phyloP scores from a whole-genome alignment of 2,329 filamentous ascomycete species.

The Talaromyces islandicus region DNA sequence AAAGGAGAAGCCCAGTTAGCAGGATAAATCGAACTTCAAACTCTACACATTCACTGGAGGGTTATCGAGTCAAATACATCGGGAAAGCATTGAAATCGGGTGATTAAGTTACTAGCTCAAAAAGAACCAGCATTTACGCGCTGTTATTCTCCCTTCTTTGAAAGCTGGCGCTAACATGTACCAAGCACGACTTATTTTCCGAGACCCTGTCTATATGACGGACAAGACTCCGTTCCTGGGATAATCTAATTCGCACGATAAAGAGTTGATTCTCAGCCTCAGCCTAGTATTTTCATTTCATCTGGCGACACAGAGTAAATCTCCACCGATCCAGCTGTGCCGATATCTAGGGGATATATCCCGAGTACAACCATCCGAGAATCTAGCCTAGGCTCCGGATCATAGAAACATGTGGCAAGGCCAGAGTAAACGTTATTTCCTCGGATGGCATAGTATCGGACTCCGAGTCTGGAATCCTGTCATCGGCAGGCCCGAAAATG shows the following conservation, averaged over 20 bases:
- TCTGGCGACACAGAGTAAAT: background rate
- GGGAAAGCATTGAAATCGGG: background rate
- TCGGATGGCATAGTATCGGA: background rate
- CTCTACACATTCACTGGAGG: background rate
- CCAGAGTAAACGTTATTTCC: background rate
- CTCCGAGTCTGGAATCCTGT: background rate
- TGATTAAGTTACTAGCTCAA: background rate
- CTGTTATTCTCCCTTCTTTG: background rate
- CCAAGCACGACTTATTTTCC: background rate
- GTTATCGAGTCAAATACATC: background rate
- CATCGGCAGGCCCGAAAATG: background rate
- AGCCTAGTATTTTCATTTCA: background rate
- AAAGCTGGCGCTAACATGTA: background rate
- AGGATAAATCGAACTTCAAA: background rate
- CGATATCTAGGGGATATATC: background rate
- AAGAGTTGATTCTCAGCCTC: background rate
- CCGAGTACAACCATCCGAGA: background rate
- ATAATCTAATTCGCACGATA: background rate
- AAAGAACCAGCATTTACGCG: background rate
- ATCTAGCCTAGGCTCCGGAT: background rate
- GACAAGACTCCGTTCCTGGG: background rate
- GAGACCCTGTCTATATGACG: background rate
- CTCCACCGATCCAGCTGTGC: background rate
- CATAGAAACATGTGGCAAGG: background rate
- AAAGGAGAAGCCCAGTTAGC: background rate